A percentile compares a stretch with the other conserved stretches of the same genome.
These are phyloP conservation scores for Boletus sensibilis DNA, from an alignment of 768 basidiomycete species.

Conservation along the genomic window DNA sequence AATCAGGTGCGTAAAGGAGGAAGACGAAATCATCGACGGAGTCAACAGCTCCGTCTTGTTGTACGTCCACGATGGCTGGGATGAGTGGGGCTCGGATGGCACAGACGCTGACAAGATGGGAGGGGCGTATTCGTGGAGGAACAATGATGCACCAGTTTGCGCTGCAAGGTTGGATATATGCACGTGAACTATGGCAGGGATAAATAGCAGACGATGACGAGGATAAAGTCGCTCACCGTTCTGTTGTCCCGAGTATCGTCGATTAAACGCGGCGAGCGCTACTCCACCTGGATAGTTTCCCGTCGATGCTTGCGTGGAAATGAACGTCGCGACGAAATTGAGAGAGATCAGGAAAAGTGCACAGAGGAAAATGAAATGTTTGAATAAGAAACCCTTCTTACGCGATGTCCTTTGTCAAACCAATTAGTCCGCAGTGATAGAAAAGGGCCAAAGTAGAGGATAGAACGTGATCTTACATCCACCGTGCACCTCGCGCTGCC, in stretches of 20 bases:
- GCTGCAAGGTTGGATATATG: slow-evolving; percentile 85
- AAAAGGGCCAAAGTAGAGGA: neutral
- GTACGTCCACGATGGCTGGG: slow-evolving; percentile 55
- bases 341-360: slow-evolving; percentile 47
- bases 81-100: slow-evolving; percentile 11
- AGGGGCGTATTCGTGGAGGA: slow-evolving; percentile 66
- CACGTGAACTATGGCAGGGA: slow-evolving; percentile 48
- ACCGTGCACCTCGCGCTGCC: slow-evolving; percentile 63
- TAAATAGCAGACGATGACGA: neutral
- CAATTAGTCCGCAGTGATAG: neutral
- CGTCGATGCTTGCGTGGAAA: slow-evolving; percentile 59
- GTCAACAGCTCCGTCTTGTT: slow-evolving; percentile 77
- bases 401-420: slow-evolving; percentile 40
- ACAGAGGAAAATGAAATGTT: slow-evolving; percentile 44
- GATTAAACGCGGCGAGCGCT: slow-evolving; percentile 65
- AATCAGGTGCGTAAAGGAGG: slow-evolving; percentile 62
- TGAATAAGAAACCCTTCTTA: slow-evolving; percentile 48
- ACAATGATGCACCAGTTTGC: slow-evolving; percentile 88
- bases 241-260: slow-evolving; percentile 37
- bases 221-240: slow-evolving; percentile 26
- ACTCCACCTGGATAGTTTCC: slow-evolving; percentile 89
- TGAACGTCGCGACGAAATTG: slow-evolving; percentile 53
- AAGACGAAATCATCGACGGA: slow-evolving; percentile 38
- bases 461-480: slow-evolving; percentile 51
- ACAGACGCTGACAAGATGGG: slow-evolving; percentile 38